A percentile compares a stretch with the other conserved stretches of the same genome.
Conservation (phyloP, 257 asterid species). For the Solanum peruvianum region DNA sequence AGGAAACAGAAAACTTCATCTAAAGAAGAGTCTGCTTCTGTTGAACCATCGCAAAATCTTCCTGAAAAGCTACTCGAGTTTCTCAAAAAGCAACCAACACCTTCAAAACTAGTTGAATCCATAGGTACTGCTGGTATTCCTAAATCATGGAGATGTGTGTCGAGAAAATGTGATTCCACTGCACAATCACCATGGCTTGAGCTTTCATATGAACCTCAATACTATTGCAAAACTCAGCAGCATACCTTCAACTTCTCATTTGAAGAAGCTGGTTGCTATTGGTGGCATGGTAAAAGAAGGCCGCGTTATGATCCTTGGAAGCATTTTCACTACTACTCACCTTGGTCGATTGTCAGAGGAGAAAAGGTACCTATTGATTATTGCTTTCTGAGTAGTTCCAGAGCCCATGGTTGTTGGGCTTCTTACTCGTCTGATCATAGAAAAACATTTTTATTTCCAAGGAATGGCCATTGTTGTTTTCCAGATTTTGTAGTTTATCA, state of each 20-base stretch:
- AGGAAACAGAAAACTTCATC: neutral
- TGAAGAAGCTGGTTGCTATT: neutral
- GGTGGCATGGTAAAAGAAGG: neutral
- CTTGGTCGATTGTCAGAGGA: neutral
- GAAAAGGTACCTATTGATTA: neutral
- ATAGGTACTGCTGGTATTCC: neutral
- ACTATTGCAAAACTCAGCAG: neutral
- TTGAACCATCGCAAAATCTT: neutral
- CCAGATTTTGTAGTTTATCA: slow-evolving; percentile 3
- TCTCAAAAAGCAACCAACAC: neutral
- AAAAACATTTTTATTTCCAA: neutral
- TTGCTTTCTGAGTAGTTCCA: neutral
- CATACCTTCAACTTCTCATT: neutral
- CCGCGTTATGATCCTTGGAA: neutral
- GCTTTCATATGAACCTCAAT: neutral
- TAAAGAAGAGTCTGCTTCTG: neutral
- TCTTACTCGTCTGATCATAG: neutral
- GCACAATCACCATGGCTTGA: neutral
- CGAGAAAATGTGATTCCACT: slow-evolving; percentile 1
- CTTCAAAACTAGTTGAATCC: neutral
- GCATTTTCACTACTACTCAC: neutral
- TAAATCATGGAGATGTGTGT: neutral
- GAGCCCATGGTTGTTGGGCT: neutral
- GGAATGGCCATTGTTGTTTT: neutral
- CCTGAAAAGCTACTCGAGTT: neutral